A percentile compares a stretch with the other conserved stretches of the same genome.
Conservation (phyloP, 306 rosid genomes). For the Rosa lucieae region DNA sequence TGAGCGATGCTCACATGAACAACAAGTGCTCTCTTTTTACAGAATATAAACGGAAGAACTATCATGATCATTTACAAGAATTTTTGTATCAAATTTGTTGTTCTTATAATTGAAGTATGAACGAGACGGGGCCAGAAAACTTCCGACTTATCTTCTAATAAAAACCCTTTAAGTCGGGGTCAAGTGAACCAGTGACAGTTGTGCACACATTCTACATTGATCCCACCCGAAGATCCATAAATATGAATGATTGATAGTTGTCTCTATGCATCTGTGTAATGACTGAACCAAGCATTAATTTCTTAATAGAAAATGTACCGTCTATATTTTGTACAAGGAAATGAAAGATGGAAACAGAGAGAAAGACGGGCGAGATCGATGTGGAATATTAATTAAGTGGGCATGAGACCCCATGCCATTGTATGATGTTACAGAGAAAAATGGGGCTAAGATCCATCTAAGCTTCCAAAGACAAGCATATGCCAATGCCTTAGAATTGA, state of each 20-base stretch:
- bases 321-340: not conserved
- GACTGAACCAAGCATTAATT: not conserved
- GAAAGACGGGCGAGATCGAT: not conserved
- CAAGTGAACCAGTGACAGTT: not conserved
- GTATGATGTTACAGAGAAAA: not conserved
- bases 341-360: not conserved
- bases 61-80: too few relatives aligned
- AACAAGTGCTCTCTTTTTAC: too few relatives aligned
- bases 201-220: not conserved
- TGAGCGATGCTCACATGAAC: too few relatives aligned
- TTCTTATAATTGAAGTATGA: too few relatives aligned
- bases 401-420: conserved; percentile 1
- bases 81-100: too few relatives aligned
- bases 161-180: not conserved
- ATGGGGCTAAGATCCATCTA: not conserved
- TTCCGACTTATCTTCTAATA: too few relatives aligned
- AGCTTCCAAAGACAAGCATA: not conserved
- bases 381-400: not conserved
- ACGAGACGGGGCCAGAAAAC: too few relatives aligned
- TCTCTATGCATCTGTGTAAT: not conserved
- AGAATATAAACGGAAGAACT: too few relatives aligned
- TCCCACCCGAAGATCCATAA: not conserved
- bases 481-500: conserved; percentile 1
- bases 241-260: not conserved
- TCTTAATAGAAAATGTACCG: not conserved